Evolutionary conservation across 192 early-diverging fungal genomes (phyloP), one percentile per base, ranked within the genome.

Genomic region (Spinellus fusiger): DNA sequence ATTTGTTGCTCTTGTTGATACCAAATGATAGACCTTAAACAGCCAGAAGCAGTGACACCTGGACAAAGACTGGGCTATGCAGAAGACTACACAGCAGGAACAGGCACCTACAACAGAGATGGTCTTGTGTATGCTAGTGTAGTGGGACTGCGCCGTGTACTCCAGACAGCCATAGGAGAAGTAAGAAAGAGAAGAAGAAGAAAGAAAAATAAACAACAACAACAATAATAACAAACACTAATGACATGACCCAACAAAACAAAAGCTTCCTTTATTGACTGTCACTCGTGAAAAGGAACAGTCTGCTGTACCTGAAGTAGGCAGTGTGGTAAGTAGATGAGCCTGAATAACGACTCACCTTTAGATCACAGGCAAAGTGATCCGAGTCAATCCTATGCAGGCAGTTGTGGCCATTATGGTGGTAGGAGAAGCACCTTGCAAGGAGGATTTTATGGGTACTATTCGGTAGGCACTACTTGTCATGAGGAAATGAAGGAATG

Each of bases 401-500:
- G 96, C 96, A 1, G 84, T 87, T 4, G 83, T 99, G 26, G 84
- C 80, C 29, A 98, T 99, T 52, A 89, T 96, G 86, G 88, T 96
- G 44, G 94, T 98, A 2, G 90, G 84, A 10, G 75, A 82, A 10
- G 75, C 75, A 10, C 90, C 93, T 0, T 88, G 85, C 66, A 78
- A 78, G 56, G 91, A 94, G 63, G 91, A 92, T 66, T 98, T 95
- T 56, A 83, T 87, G 69, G 96, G 95, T 44, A 80, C 89, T 33
- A 91, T 99, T 28, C 77, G 91, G 65, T 82, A 69, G 31, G 46
- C 49, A 16, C 1, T 29, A 5, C 7, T 28, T 35, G 3, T 46
- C 9, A 26, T 54, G 22, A 34, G 16, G 22, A 18, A 15, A 48
- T 52, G 33, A 27, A 22, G 23, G 13, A 15, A 47, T 22, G 18